Evolutionary conservation across 2,329 filamentous ascomycete genomes (phyloP).

Genomic region (Venturia effusa): DNA sequence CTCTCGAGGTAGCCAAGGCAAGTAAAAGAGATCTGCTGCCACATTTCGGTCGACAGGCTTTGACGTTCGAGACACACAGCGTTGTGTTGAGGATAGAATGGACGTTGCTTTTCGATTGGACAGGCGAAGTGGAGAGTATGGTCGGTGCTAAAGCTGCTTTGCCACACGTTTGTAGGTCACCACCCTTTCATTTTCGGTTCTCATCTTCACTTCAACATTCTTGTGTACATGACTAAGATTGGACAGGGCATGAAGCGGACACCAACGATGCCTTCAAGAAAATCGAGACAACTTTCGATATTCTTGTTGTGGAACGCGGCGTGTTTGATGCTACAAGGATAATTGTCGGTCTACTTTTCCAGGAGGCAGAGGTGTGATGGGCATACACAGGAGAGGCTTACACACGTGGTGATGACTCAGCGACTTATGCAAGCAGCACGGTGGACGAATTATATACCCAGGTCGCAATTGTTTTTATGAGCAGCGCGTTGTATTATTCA

Average conservation of each 20-base stretch:
- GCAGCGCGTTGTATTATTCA: too few relatives aligned
- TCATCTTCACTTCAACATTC: too few relatives aligned
- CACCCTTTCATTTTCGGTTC: not conserved
- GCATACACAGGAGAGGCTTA: too few relatives aligned
- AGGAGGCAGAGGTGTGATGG: not conserved
- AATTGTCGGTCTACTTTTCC: conserved; percentile 4
- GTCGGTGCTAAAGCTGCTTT: conserved; percentile 45
- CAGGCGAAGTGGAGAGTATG: conserved; percentile 54
- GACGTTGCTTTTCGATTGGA: conserved; percentile 60
- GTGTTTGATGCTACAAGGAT: conserved; percentile 1
- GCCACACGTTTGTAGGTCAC: conserved; percentile 52
- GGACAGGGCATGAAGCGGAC: conserved; percentile 6
- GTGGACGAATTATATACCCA: too few relatives aligned
- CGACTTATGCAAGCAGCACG: too few relatives aligned
- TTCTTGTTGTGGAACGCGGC: conserved; percentile 1
- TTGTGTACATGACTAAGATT: not conserved
- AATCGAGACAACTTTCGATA: conserved; percentile 4
- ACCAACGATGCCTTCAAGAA: not conserved
- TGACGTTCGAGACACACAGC: conserved; percentile 23
- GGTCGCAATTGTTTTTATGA: too few relatives aligned
- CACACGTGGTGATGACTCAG: too few relatives aligned
- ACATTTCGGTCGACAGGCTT: conserved; percentile 24
- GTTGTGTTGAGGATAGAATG: conserved; percentile 47
- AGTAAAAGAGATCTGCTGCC: conserved; percentile 39
- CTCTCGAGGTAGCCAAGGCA: conserved; percentile 18